These are phyloP conservation scores for Poa pratensis DNA, from an alignment of 176 grass and related monocot species.

Conservation along the genomic window DNA sequence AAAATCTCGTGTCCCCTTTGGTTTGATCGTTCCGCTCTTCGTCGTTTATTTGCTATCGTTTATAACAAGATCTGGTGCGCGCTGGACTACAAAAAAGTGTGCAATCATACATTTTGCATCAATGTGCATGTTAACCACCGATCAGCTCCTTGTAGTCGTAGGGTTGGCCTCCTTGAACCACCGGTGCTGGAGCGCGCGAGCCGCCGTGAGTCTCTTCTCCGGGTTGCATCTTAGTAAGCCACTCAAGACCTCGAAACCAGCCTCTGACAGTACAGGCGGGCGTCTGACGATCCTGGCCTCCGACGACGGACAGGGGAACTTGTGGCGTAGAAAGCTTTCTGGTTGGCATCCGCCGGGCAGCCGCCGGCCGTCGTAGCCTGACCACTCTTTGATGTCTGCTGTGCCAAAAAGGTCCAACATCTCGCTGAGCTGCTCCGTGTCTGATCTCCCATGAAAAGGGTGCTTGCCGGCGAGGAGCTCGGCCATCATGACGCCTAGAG, in stretches of 20 bases:
- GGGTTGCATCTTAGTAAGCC: too few species aligned
- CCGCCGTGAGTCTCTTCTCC: too few species aligned
- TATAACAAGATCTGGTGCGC: too few species aligned
- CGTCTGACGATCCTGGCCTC: background rate
- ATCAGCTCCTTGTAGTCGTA: too few species aligned
- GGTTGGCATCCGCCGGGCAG: background rate
- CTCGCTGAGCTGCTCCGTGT: slow-evolving; percentile 36
- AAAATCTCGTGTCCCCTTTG: too few species aligned
- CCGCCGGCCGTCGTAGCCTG: background rate
- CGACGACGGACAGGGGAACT: background rate
- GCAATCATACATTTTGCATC: too few species aligned
- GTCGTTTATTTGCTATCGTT: too few species aligned
- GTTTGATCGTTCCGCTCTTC: too few species aligned
- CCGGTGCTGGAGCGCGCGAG: too few species aligned
- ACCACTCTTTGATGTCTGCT: background rate
- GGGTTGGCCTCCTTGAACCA: too few species aligned
- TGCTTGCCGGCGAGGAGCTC: slow-evolving; percentile 40
- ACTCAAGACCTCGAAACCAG: background rate
- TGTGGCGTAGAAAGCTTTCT: background rate
- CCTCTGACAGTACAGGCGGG: background rate
- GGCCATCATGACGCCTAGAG: slow-evolving; percentile 47
- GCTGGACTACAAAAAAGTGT: too few species aligned
- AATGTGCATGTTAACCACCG: too few species aligned
- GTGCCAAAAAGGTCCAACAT: background rate
- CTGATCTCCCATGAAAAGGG: slow-evolving; percentile 21